Percentiles rank a stretch among this genome's conserved stretches.
Conservation (phyloP, 208 protist genomes). For the Leishmania arabica region DNA sequence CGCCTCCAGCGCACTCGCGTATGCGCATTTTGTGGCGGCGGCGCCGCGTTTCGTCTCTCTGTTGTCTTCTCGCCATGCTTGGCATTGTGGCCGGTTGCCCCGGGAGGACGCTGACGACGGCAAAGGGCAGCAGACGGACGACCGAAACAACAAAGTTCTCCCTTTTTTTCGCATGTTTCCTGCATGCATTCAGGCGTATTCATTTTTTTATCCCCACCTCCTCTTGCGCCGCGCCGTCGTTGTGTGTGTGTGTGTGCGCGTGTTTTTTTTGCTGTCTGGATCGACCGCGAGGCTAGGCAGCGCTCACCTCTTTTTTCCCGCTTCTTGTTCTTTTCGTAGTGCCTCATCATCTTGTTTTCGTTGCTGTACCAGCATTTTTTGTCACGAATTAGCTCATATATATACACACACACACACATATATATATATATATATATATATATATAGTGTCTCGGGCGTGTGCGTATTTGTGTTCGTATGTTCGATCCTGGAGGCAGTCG, state of each 20-base stretch:
- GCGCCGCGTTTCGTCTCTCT: neutral
- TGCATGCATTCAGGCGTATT: neutral
- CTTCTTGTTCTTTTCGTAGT: neutral
- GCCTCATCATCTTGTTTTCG: neutral
- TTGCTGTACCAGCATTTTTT: neutral
- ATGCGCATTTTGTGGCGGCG: neutral
- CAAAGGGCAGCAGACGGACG: neutral
- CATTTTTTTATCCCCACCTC: neutral
- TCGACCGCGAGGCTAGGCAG: neutral
- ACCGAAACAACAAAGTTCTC: neutral
- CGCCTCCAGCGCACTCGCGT: neutral
- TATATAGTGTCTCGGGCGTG: neutral
- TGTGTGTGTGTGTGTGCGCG: neutral
- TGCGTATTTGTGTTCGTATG: neutral
- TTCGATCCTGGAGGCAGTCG: neutral
- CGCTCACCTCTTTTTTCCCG: neutral
- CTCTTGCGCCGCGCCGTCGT: neutral
- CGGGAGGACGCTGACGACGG: neutral
- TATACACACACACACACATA: neutral
- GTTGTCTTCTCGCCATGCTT: neutral
- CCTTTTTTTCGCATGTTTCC: neutral
- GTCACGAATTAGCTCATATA: neutral
- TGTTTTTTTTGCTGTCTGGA: neutral
- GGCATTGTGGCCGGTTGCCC: neutral
- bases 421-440: neutral